Base-by-base conservation (phyloP, 176 grass and related monocot species). In the Thalia dealbata region DNA sequence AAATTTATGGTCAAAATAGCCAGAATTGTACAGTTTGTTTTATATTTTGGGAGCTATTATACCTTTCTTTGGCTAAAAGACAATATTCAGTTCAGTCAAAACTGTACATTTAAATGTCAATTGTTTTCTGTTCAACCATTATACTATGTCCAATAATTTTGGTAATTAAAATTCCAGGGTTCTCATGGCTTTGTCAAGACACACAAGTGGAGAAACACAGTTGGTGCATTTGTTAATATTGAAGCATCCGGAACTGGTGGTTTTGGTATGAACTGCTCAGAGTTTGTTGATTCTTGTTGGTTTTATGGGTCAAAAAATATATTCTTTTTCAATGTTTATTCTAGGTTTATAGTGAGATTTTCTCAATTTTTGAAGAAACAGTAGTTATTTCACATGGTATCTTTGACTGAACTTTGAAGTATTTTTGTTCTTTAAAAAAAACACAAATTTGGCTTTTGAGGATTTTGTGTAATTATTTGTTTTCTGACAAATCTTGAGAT, bases 221-320 rank as follows among this genome's bases (percentile, higher is more conserved):
- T 97, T 77, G 68, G 89, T 23, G 93, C 93, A 83, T 97, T 97
- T 77, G 84, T 97, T 61, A 87, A 97, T 76, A 97, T 97, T 69
- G 93, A 97, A 87, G 93, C 93, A 84, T 97, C 89, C 82, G 93
- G 93, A 75, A 86, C 82, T 67, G 93, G 89, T 10, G 93, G 93
- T 76, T 76, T 88, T 82, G 93, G 93, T 97, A 92, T 62, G 45
- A 59, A 82, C 46, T 50, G 23, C n/a, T n/a, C 10, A 75, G 55
- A 69, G 64, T 30, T 73, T 64, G 32, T 81, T 25, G 50, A 76
- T 61, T 64, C 73, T 78, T 64, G 54, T 79, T 41, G 16, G 74
- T 70, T 48, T 54, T n/a, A 27, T 21, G 42, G 41, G 27, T 83
- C 32, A 78, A 67, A 18, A 18, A 67, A 67, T 19, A 8, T 38